A percentile compares a stretch with the other conserved stretches of the same genome.
Conservation (phyloP, 2,329 filamentous ascomycete genomes). For the Cladosporium velox region DNA sequence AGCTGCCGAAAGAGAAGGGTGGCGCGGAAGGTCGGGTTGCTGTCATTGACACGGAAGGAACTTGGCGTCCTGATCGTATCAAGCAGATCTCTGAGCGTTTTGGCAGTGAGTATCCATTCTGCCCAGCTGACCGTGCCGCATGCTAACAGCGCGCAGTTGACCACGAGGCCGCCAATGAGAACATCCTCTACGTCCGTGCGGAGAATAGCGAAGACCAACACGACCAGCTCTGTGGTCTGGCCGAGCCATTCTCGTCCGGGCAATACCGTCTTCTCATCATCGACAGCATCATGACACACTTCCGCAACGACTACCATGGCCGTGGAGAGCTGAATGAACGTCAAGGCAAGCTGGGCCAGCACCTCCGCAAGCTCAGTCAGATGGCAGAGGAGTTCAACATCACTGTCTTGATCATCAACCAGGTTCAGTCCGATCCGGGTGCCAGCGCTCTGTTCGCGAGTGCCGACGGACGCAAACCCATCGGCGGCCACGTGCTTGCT, state of each 20-base stretch:
- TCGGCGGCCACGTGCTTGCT: constrained; percentile 68
- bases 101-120: constrained; percentile 43
- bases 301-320: constrained; percentile 67
- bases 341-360: constrained; percentile 68
- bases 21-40: constrained; percentile 69
- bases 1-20: constrained; percentile 58
- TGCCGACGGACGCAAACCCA: constrained; percentile 67
- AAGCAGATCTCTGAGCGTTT: constrained; percentile 67
- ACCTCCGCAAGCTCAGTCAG: constrained; percentile 63
- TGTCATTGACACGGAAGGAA: constrained; percentile 66
- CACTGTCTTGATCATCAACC: constrained; percentile 66
- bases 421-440: constrained; percentile 70
- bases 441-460: constrained; percentile 68
- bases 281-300: constrained; percentile 71
- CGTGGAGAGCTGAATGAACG: constrained; percentile 68
- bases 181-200: constrained; percentile 66
- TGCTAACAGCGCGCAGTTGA: constrained; percentile 46
- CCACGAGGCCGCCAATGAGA: constrained; percentile 61
- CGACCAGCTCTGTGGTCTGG: constrained; percentile 63
- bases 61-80: constrained; percentile 68
- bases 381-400: constrained; percentile 73
- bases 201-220: constrained; percentile 68
- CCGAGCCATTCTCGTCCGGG: constrained; percentile 62
- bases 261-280: constrained; percentile 68
- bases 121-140: too few species aligned